Conservation (phyloP, 192 early-diverging fungal genomes). For the Coemansia asiatica region DNA sequence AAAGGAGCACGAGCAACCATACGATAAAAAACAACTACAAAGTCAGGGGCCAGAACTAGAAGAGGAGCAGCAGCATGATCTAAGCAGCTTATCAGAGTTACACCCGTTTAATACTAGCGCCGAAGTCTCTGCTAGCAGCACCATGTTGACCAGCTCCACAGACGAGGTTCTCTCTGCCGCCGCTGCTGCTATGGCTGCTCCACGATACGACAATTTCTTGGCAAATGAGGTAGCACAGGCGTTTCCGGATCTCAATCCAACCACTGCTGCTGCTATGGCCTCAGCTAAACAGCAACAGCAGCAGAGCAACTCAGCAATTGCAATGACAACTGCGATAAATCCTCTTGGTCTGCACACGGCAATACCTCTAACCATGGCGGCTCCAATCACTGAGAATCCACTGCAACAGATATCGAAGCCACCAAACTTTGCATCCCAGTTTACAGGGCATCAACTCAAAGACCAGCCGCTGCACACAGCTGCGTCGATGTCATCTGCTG, state of each 20-base stretch:
- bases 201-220: slow-evolving; percentile 11
- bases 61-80: not conserved
- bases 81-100: not conserved
- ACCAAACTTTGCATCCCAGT: not conserved
- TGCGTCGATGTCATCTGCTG: not conserved
- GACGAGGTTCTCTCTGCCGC: slow-evolving; percentile 7
- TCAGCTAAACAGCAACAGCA: not conserved
- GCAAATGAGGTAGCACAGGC: slow-evolving; percentile 4
- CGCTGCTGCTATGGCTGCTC: slow-evolving; percentile 15
- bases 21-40: not conserved
- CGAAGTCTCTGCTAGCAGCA: not conserved
- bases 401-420: not conserved
- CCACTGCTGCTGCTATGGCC: slow-evolving; percentile 4
- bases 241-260: slow-evolving; percentile 12
- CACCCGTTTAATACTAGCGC: not conserved
- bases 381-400: not conserved
- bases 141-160: not conserved
- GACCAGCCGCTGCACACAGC: not conserved
- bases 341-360: not conserved
- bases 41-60: not conserved
- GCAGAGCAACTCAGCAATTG: not conserved
- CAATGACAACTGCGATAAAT: not conserved
- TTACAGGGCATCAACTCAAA: not conserved
- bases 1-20: not conserved
- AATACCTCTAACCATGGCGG: not conserved